Percentiles rank a stretch among this genome's conserved stretches.
Evolutionary conservation across 306 rosid genomes (phyloP).

Genomic region (Glycine latifolia): DNA sequence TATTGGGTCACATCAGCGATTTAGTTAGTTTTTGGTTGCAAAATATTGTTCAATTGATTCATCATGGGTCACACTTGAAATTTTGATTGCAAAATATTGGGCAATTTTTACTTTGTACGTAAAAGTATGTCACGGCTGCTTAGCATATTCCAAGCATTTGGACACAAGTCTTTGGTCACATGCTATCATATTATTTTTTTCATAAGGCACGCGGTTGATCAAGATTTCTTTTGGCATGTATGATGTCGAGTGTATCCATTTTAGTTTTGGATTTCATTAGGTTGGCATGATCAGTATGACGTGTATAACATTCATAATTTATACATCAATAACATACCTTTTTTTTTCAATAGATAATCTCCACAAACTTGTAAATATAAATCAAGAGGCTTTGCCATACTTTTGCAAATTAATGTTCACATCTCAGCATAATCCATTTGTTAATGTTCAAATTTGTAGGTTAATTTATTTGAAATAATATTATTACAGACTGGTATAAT

Average conservation of each 20-base stretch:
- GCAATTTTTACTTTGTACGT: not conserved
- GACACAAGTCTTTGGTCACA: not conserved
- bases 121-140: not conserved
- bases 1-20: not conserved
- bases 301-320: not conserved
- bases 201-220: not conserved
- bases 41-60: not conserved
- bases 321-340: not conserved
- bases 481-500: too few species aligned
- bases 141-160: slow-evolving; percentile 14
- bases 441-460: not conserved
- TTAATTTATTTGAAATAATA: not conserved
- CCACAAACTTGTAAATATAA: not conserved
- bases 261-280: not conserved
- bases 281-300: not conserved
- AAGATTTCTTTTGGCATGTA: not conserved
- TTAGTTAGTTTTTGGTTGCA: not conserved
- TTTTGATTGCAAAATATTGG: slow-evolving; percentile 3
- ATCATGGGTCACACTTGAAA: slow-evolving; percentile 3
- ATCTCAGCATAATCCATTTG: not conserved
- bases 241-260: not conserved
- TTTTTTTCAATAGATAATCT: too few species aligned
- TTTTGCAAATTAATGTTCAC: not conserved
- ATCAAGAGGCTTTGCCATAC: not conserved
- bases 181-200: not conserved